A percentile compares a stretch with the other conserved stretches of the same genome.
These are phyloP conservation scores for Diaporthe nobilis DNA, from an alignment of 2,329 filamentous ascomycete genomes.

Conservation along the genomic window DNA sequence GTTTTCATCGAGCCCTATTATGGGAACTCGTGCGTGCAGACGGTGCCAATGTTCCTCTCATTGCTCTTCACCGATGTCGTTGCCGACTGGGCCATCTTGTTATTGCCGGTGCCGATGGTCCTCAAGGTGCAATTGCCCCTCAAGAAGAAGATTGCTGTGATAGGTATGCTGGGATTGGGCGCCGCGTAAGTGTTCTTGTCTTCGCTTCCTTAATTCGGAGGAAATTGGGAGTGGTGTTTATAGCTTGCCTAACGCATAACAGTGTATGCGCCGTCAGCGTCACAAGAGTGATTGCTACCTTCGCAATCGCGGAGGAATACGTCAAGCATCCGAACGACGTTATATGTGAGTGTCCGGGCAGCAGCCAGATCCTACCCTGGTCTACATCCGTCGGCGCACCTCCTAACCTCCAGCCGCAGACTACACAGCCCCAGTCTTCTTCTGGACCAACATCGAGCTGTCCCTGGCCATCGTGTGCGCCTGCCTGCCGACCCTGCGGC, in stretches of 20 bases:
- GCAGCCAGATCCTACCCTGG: too few relatives aligned
- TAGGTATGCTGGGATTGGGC: conserved; percentile 10
- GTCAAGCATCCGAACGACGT: conserved; percentile 8
- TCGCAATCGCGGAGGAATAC: conserved; percentile 1
- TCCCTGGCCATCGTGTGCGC: conserved; percentile 30
- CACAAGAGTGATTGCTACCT: background rate
- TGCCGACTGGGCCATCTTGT: background rate
- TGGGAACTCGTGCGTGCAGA: background rate
- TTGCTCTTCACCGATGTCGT: conserved; percentile 8
- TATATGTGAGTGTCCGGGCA: too few relatives aligned
- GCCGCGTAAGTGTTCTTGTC: conserved; percentile 1
- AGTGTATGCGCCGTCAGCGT: conserved; percentile 22
- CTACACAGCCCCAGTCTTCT: conserved; percentile 18
- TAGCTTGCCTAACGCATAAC: background rate
- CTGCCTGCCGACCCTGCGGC: conserved; percentile 17
- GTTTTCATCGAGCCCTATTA: conserved; percentile 18
- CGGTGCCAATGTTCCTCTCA: conserved; percentile 1
- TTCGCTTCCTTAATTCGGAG: background rate
- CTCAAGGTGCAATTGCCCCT: conserved; percentile 5
- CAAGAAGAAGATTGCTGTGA: conserved; percentile 12
- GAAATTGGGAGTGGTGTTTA: background rate
- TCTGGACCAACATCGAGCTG: conserved; percentile 27
- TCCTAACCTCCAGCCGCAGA: background rate
- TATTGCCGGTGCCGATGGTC: conserved; percentile 5
- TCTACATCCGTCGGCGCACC: too few relatives aligned